phyloP scores from a whole-genome alignment of 2,329 filamentous ascomycete species.

The Leptographium procerum region DNA sequence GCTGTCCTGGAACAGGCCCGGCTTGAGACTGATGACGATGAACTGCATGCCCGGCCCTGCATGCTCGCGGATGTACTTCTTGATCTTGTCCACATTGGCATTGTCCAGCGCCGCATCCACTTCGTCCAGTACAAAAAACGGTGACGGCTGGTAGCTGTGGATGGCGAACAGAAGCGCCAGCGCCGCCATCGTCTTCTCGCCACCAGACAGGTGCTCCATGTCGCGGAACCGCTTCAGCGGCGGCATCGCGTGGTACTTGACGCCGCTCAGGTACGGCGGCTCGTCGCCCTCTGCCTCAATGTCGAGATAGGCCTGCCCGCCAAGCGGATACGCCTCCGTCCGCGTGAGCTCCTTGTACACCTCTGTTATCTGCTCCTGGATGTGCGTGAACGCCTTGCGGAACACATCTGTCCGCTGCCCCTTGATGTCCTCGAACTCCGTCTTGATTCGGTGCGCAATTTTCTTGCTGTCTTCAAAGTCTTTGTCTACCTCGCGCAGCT shows the following conservation, averaged over 20 bases:
- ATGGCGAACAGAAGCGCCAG: conserved; percentile 94
- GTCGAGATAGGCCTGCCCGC: conserved; percentile 78
- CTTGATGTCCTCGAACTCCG: conserved; percentile 64
- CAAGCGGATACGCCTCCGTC: conserved; percentile 83
- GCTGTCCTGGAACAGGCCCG: conserved; percentile 84
- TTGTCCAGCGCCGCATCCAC: conserved; percentile 98
- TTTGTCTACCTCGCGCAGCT: conserved; percentile 72
- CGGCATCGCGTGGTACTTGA: conserved; percentile 98
- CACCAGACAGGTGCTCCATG: conserved; percentile 96
- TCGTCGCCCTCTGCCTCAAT: conserved; percentile 81
- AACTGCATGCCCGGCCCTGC: conserved; percentile 97
- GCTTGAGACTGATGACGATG: conserved; percentile 91
- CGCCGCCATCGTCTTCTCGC: conserved; percentile 98
- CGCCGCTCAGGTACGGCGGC: conserved; percentile 86
- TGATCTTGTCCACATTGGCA: conserved; percentile 90
- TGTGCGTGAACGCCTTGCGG: conserved; percentile 90
- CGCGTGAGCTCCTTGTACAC: conserved; percentile 95
- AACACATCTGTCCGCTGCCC: conserved; percentile 79
- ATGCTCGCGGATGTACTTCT: conserved; percentile 90
- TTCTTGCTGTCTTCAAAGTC: conserved; percentile 80
- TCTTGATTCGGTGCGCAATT: conserved; percentile 42
- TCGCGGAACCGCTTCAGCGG: conserved; percentile 96
- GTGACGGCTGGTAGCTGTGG: conserved; percentile 87
- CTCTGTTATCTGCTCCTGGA: conserved; percentile 83
- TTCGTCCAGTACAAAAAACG: conserved; percentile 97